Percentiles rank a stretch among this genome's conserved stretches.
Conservation (phyloP, 2,329 filamentous ascomycete genomes). For the Calonectria hongkongensis region DNA sequence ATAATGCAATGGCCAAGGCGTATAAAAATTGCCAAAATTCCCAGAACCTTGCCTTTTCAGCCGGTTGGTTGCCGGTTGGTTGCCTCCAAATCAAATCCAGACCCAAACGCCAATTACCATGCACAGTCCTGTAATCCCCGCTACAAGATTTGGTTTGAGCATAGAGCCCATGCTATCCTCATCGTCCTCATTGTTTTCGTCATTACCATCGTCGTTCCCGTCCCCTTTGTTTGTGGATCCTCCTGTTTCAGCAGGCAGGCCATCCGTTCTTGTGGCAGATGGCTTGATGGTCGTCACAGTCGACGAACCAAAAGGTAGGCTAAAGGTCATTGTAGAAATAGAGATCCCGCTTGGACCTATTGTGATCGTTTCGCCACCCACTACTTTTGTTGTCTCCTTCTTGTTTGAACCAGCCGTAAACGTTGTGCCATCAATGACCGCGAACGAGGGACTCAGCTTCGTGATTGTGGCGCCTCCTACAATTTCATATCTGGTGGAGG, state of each 20-base stretch:
- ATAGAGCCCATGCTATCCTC: conserved; percentile 44
- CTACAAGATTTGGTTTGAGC: conserved; percentile 42
- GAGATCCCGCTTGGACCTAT: conserved; percentile 71
- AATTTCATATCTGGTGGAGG: conserved; percentile 66
- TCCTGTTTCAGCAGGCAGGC: conserved; percentile 55
- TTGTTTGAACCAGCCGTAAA: conserved; percentile 70
- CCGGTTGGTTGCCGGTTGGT: conserved; percentile 1
- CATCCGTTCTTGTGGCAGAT: conserved; percentile 51
- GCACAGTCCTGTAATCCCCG: conserved; percentile 55
- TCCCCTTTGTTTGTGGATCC: conserved; percentile 39
- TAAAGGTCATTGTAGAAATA: conserved; percentile 66
- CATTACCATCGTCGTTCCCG: background rate
- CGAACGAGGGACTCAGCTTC: conserved; percentile 67
- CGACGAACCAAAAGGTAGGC: conserved; percentile 67
- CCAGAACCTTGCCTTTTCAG: background rate
- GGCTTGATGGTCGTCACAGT: conserved; percentile 64
- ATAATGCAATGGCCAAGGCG: background rate
- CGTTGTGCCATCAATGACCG: conserved; percentile 70
- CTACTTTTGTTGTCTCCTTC: conserved; percentile 65
- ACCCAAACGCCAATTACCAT: conserved; percentile 65
- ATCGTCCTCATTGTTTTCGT: conserved; percentile 41
- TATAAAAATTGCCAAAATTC: background rate
- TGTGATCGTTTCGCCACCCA: conserved; percentile 71
- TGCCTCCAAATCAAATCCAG: conserved; percentile 51
- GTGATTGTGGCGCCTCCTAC: conserved; percentile 73